Evolutionary conservation across 1,284 basidiomycete species (phyloP).

Genomic region (Prillingera fragicola): DNA sequence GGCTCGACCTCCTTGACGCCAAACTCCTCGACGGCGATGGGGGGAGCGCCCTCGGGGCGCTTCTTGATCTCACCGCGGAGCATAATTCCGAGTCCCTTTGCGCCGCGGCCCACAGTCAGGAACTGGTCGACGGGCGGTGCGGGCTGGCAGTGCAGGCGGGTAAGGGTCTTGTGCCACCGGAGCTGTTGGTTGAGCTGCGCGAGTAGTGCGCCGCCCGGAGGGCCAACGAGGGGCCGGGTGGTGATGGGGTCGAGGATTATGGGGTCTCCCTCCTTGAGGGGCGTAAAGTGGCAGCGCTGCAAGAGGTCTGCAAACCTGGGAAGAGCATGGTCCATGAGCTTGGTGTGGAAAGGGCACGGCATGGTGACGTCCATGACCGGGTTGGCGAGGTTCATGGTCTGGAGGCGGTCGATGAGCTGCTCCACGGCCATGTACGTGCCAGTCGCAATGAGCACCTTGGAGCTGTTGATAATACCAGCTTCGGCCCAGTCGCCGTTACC

Average conservation of each 20-base stretch:
- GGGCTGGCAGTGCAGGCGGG: slow-evolving; percentile 31
- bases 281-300: slow-evolving; percentile 29
- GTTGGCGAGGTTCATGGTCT: slow-evolving; percentile 41
- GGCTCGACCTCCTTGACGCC: slow-evolving; percentile 37
- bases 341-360: slow-evolving; percentile 46
- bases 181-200: slow-evolving; percentile 41
- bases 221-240: slow-evolving; percentile 36
- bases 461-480: slow-evolving; percentile 44
- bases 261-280: slow-evolving; percentile 20
- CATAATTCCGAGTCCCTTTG: slow-evolving; percentile 46
- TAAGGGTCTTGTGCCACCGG: slow-evolving; percentile 45
- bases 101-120: slow-evolving; percentile 43
- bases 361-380: slow-evolving; percentile 47
- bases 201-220: slow-evolving; percentile 34
- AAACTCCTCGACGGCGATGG: slow-evolving; percentile 36
- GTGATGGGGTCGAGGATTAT: slow-evolving; percentile 44
- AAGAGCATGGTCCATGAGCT: slow-evolving; percentile 43
- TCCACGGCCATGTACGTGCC: slow-evolving; percentile 42
- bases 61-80: slow-evolving; percentile 41
- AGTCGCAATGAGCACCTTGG: slow-evolving; percentile 43
- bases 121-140: slow-evolving; percentile 32
- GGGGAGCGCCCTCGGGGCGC: slow-evolving; percentile 23
- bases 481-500: slow-evolving; percentile 43
- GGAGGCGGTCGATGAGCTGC: slow-evolving; percentile 40
- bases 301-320: slow-evolving; percentile 37